Base-by-base conservation (phyloP, 495 filamentous ascomycete genomes). In the Choiromyces venosus region DNA sequence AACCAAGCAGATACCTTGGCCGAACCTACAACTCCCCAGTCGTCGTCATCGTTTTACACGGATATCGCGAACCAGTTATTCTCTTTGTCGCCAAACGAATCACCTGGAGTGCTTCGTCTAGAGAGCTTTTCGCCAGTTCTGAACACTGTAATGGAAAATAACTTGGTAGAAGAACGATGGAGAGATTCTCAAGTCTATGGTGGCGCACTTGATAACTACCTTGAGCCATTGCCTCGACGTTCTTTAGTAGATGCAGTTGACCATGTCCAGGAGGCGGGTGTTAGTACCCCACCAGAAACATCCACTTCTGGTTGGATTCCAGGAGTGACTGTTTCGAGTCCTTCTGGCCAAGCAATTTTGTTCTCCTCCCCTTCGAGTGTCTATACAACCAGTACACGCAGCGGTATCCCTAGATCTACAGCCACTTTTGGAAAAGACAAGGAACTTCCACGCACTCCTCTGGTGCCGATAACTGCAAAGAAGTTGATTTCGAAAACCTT, bases 121-220 rank as follows among this genome's bases (percentile, higher is more conserved):
- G 75, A 73, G 56, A 65, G 37, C 35, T 73, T 69, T 66, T 61
- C 69, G 25, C 74, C 74, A 35, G 69, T 73, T 21, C 25, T 56
- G 36, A 77, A 56, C 21, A 39, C 74, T 35, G 40, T 69, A 25
- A 67, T 64, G 19, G 73, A 77, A 35, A 73, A 44, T 6, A 69
- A 69, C 36, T 36, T 33, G 6, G 52, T 66, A 18, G 70, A 69
- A 61, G 65, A 69, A 6, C 75, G 65, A 52, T 71, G 65, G 73
- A 65, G 65, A 42, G 46, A 68, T 68, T 67, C 70, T 18, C 44
- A 42, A 52, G 56, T 56, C 66, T 52, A 71, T 29, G 52, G 52
- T 33, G 52, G 52, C 25, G 52, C 52, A 16, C 52, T 61, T 18
- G 52, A 61, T 16, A 29, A 61, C 4, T 61, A 61, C 18, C 61